These are phyloP conservation scores for Steccherinum ochraceum DNA, from an alignment of 768 basidiomycete species.

Conservation along the genomic window DNA sequence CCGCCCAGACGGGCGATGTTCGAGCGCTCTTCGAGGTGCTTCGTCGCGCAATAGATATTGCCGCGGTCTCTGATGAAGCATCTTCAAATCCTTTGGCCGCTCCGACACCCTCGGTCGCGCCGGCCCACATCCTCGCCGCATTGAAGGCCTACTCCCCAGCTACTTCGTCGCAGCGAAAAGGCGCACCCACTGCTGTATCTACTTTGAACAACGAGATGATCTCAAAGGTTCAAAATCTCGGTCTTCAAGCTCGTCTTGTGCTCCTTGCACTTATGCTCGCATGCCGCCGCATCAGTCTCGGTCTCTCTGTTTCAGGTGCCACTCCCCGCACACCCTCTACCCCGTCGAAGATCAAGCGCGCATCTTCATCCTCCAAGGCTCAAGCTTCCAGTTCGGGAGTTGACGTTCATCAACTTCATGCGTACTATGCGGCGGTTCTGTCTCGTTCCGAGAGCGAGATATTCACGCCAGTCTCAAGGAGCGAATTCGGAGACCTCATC, in stretches of 20 bases:
- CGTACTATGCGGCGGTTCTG: conserved; percentile 58
- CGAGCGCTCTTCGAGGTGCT: conserved; percentile 75
- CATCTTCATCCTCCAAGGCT: conserved; percentile 28
- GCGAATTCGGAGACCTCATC: conserved; percentile 70
- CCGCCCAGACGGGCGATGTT: conserved; percentile 79
- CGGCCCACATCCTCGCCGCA: conserved; percentile 64
- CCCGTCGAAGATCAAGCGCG: conserved; percentile 36
- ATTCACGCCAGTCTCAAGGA: conserved; percentile 63
- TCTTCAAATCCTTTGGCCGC: conserved; percentile 12
- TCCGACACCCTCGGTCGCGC: conserved; percentile 43
- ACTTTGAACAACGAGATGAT: conserved; percentile 49
- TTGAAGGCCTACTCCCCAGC: conserved; percentile 59
- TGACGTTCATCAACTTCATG: conserved; percentile 55
- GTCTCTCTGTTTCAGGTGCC: conserved; percentile 43
- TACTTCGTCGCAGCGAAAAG: conserved; percentile 9
- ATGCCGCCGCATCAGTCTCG: conserved; percentile 52
- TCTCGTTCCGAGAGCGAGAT: conserved; percentile 45
- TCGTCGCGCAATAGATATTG: conserved; percentile 71
- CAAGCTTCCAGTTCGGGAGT: conserved; percentile 31
- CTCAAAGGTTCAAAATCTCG: conserved; percentile 59
- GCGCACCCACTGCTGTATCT: conserved; percentile 31
- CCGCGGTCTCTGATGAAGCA: conserved; percentile 30
- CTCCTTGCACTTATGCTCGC: conserved; percentile 62
- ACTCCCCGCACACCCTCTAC: conserved; percentile 24
- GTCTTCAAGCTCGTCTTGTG: conserved; percentile 68